Percentiles rank a stretch among this genome's conserved stretches.
phyloP scores from a whole-genome alignment of 495 filamentous ascomycete genomes.

The Hypoxylon cercidicola region DNA sequence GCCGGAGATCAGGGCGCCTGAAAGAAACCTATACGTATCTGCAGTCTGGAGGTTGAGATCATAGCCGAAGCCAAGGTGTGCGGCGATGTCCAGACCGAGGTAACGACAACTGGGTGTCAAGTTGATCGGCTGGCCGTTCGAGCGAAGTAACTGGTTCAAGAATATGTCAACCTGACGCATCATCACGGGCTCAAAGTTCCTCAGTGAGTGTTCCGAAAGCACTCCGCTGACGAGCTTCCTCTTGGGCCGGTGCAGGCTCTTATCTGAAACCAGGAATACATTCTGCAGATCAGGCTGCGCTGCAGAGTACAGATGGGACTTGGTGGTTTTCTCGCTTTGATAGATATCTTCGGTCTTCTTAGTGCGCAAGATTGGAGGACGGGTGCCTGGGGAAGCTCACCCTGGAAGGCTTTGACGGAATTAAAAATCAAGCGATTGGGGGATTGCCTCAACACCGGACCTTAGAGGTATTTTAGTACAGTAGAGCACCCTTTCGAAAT shows the following conservation, averaged over 20 bases:
- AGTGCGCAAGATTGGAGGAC: slow-evolving; percentile 17
- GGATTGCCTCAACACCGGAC: slow-evolving; percentile 52
- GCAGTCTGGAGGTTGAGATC: slow-evolving; percentile 28
- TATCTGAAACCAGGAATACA: neutral
- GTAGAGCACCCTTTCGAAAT: neutral
- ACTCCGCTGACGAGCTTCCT: slow-evolving; percentile 28
- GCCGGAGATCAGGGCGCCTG: neutral
- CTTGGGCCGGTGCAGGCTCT: slow-evolving; percentile 14
- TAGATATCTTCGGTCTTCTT: slow-evolving; percentile 52
- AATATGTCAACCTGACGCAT: slow-evolving; percentile 34
- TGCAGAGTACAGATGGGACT: slow-evolving; percentile 40
- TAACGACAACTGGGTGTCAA: neutral
- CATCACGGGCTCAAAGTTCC: slow-evolving; percentile 39
- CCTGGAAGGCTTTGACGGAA: slow-evolving; percentile 51
- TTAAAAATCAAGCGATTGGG: slow-evolving; percentile 62
- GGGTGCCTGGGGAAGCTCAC: slow-evolving; percentile 32
- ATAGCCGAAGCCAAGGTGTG: slow-evolving; percentile 39
- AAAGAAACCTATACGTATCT: slow-evolving; percentile 9
- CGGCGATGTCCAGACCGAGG: slow-evolving; percentile 33
- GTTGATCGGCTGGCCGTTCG: neutral
- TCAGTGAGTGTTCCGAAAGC: neutral
- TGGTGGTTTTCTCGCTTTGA: slow-evolving; percentile 59
- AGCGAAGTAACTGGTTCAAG: slow-evolving; percentile 9
- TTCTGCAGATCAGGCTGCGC: neutral
- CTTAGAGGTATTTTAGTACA: neutral